phyloP scores from a whole-genome alignment of 2,329 filamentous ascomycete genomes.

The Aurifilum marmelostoma region DNA sequence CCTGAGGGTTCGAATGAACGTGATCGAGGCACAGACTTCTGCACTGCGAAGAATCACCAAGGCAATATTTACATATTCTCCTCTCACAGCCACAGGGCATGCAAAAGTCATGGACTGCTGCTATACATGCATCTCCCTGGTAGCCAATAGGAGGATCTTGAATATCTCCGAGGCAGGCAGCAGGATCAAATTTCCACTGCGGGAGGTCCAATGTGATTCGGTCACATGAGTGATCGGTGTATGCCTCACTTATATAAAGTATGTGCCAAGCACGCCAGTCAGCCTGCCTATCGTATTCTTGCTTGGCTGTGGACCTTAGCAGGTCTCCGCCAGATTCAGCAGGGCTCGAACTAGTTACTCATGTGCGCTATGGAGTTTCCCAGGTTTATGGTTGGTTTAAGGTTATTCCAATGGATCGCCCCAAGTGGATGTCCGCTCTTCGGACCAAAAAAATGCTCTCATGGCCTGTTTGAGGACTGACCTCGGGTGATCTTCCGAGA shows the following conservation, averaged over 20 bases:
- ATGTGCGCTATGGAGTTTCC: background rate
- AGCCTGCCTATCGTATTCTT: background rate
- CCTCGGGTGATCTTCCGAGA: too few relatives aligned
- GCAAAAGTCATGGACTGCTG: slow-evolving; percentile 55
- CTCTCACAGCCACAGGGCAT: slow-evolving; percentile 42
- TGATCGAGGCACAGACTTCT: too few relatives aligned
- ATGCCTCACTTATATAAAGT: background rate
- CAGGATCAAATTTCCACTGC: background rate
- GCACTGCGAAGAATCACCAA: too few relatives aligned
- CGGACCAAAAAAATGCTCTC: background rate
- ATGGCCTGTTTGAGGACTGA: too few relatives aligned
- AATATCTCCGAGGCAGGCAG: background rate
- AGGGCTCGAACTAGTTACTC: too few relatives aligned
- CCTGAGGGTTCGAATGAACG: background rate
- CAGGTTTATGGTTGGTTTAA: background rate
- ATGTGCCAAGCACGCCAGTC: background rate
- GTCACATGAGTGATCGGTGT: background rate
- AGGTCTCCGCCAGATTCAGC: too few relatives aligned
- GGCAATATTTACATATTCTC: slow-evolving; percentile 32
- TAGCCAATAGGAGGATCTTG: background rate
- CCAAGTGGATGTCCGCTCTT: background rate
- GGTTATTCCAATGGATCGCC: background rate
- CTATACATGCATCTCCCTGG: slow-evolving; percentile 60
- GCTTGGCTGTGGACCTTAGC: too few relatives aligned
- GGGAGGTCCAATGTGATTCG: background rate